Percentiles rank a stretch among this genome's conserved stretches.
Conservation (phyloP, 495 filamentous ascomycete genomes). For the Letharia columbiana region DNA sequence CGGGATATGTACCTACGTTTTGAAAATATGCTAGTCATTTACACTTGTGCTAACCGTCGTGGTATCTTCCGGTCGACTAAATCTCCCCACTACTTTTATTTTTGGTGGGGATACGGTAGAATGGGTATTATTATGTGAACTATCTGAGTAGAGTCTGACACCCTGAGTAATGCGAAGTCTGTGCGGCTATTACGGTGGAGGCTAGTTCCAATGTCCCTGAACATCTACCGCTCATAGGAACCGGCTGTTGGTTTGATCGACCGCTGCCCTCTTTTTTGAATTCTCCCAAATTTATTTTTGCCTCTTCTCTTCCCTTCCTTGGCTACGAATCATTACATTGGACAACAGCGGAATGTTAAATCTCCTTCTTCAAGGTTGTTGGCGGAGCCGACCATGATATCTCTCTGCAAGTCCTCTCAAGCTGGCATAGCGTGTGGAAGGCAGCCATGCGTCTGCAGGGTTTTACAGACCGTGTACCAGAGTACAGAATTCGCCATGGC, state of each 20-base stretch:
- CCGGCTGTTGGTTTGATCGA: slow-evolving; percentile 11
- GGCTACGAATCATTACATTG: too few species aligned
- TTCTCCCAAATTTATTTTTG: neutral
- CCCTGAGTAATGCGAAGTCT: slow-evolving; percentile 6
- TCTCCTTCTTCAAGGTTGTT: neutral
- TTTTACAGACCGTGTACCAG: neutral
- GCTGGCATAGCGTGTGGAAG: slow-evolving; percentile 2
- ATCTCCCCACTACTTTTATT: neutral
- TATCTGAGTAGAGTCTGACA: neutral
- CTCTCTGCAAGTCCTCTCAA: slow-evolving; percentile 1
- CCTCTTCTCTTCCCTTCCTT: neutral
- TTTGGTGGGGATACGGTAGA: neutral
- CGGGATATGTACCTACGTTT: slow-evolving; percentile 11
- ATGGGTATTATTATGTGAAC: neutral
- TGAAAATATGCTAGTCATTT: slow-evolving; percentile 7
- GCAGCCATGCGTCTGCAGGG: slow-evolving; percentile 13
- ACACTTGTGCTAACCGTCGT: neutral
- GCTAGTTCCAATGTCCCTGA: slow-evolving; percentile 9
- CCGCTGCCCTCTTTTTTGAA: neutral
- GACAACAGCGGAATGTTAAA: neutral
- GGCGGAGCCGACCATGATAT: neutral
- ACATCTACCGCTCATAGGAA: slow-evolving; percentile 11
- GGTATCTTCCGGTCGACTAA: slow-evolving; percentile 11
- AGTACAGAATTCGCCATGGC: neutral
- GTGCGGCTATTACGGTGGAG: slow-evolving; percentile 14